Evolutionary conservation across 495 filamentous ascomycete species (phyloP).

Genomic region (Hypoxylon fragiforme): DNA sequence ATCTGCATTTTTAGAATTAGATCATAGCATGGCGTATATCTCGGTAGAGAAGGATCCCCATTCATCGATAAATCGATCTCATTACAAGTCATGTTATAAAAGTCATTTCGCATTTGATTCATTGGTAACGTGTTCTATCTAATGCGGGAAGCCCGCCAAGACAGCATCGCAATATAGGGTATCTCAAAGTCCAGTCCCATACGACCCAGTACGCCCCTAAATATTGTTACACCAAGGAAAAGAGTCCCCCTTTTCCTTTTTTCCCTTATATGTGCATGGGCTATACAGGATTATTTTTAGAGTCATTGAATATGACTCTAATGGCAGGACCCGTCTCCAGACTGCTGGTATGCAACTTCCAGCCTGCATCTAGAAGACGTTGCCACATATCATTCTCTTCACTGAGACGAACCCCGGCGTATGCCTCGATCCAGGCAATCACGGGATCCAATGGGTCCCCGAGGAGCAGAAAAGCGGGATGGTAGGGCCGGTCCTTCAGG

Average conservation of each 20-base stretch:
- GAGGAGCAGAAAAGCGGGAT: too few species aligned
- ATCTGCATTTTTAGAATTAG: neutral
- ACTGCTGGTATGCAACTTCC: conserved; percentile 49
- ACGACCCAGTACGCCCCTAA: neutral
- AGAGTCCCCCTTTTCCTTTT: conserved; percentile 2
- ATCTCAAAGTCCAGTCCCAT: neutral
- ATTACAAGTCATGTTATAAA: too few species aligned
- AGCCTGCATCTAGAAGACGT: conserved; percentile 47
- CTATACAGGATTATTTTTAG: too few species aligned
- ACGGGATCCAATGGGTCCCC: too few species aligned
- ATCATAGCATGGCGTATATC: conserved; percentile 22
- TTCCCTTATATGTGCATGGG: neutral
- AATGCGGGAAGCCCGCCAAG: neutral
- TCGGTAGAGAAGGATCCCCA: conserved; percentile 20
- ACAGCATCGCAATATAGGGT: neutral
- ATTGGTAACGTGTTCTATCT: neutral
- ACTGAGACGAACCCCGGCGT: conserved; percentile 45
- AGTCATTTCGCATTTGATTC: neutral
- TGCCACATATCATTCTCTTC: conserved; percentile 44
- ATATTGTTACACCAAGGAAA: conserved; percentile 3
- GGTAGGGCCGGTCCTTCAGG: conserved; percentile 65
- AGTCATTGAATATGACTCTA: conserved; percentile 5
- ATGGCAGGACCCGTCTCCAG: conserved; percentile 45
- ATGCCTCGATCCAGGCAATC: conserved; percentile 78
- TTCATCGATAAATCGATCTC: conserved; percentile 15